Percentiles rank a stretch among this genome's conserved stretches.
Evolutionary conservation across 2,329 filamentous ascomycete species (phyloP).

Genomic region (Pseudonectria foliicola): DNA sequence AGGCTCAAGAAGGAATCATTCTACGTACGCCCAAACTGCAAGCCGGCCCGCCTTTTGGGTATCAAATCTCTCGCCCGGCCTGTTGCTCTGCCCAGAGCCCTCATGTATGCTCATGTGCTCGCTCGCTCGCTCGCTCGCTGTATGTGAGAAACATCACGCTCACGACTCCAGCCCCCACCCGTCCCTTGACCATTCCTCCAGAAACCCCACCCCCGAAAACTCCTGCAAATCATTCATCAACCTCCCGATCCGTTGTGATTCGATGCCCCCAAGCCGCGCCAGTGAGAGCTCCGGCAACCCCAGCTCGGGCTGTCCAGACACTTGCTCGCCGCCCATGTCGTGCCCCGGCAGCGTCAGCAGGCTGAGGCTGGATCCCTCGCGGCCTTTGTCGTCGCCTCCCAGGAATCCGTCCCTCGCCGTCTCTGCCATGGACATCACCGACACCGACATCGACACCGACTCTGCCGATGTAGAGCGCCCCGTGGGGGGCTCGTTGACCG

Average conservation of each 20-base stretch:
- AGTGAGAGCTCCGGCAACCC: slow-evolving; percentile 1
- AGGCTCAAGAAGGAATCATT: no score
- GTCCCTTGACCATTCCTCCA: slow-evolving; percentile 4
- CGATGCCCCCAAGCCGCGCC: slow-evolving; percentile 5
- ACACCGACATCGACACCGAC: no score
- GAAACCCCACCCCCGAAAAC: slow-evolving; percentile 15
- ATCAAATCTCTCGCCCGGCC: no score
- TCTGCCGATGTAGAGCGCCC: slow-evolving; percentile 3
- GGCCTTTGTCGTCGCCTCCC: slow-evolving; percentile 1
- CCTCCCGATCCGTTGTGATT: slow-evolving; percentile 13
- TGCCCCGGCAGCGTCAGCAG: slow-evolving; percentile 9
- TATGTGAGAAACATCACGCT: no score
- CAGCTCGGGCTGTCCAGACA: no score
- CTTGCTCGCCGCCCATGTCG: not conserved
- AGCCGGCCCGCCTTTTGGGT: no score
- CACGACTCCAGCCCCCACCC: not conserved
- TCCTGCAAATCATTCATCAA: slow-evolving; percentile 19
- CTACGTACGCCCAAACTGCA: no score
- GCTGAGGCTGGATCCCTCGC: slow-evolving; percentile 1
- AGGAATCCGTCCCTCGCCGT: slow-evolving; percentile 2
- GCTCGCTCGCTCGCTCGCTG: no score
- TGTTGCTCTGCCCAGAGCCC: no score
- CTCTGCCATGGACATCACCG: slow-evolving; percentile 2
- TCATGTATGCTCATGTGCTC: no score
- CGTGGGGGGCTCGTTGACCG: slow-evolving; percentile 5